These are phyloP conservation scores for Candida adriatica DNA, from an alignment of 805 yeast genomes.

Conservation along the genomic window DNA sequence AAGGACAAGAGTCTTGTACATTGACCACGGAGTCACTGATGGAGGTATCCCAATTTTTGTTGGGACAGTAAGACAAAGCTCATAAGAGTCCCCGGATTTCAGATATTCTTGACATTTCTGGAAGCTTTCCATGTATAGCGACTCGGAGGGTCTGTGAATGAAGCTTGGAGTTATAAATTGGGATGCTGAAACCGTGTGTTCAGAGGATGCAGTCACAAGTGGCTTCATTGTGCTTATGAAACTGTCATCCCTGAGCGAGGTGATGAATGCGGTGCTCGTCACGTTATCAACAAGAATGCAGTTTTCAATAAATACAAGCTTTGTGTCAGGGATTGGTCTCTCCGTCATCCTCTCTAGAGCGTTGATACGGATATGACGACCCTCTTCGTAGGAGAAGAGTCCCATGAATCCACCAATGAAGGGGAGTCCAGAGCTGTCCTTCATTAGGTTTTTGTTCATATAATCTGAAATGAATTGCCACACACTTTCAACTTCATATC, in stretches of 20 bases:
- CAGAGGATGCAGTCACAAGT: slow-evolving; percentile 1
- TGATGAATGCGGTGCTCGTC: slow-evolving; percentile 39
- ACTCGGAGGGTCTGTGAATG: slow-evolving; percentile 43
- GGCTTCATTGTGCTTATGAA: slow-evolving; percentile 20
- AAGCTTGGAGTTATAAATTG: slow-evolving; percentile 8
- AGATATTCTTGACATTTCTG: slow-evolving; percentile 58
- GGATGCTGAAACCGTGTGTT: background rate
- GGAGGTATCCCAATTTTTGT: slow-evolving; percentile 51
- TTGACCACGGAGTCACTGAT: slow-evolving; percentile 58
- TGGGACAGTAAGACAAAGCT: slow-evolving; percentile 80
- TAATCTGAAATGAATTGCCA: slow-evolving; percentile 48
- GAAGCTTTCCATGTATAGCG: slow-evolving; percentile 49
- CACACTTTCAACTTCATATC: slow-evolving; percentile 22
- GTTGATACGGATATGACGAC: slow-evolving; percentile 34
- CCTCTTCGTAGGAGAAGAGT: slow-evolving; percentile 82
- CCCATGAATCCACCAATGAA: slow-evolving; percentile 93
- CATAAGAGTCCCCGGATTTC: slow-evolving; percentile 85
- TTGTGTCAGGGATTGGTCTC: slow-evolving; percentile 58
- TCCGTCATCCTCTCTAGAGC: slow-evolving; percentile 33
- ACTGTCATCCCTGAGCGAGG: slow-evolving; percentile 33
- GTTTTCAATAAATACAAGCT: slow-evolving; percentile 64
- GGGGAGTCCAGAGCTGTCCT: slow-evolving; percentile 40
- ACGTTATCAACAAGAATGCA: slow-evolving; percentile 48
- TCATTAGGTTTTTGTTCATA: slow-evolving; percentile 33
- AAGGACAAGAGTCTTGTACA: slow-evolving; percentile 63